Conservation (phyloP, 495 filamentous ascomycete genomes). For the Lasiosphaeris hirsuta region DNA sequence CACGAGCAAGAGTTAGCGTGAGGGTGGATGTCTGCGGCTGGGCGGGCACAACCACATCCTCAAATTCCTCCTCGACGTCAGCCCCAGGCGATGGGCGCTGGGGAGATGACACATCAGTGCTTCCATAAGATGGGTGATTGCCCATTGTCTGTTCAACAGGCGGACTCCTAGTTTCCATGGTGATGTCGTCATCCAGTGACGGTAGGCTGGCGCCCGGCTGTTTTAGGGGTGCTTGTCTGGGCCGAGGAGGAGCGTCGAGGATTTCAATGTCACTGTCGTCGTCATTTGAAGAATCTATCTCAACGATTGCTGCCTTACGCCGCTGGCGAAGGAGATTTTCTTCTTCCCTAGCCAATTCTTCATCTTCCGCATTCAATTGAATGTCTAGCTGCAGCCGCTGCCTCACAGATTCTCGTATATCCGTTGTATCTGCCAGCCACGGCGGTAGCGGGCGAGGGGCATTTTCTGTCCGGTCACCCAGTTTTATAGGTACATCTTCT, state of each 20-base stretch:
- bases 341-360: slow-evolving; percentile 50
- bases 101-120: not conserved
- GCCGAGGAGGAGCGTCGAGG: slow-evolving; percentile 39
- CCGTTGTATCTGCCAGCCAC: slow-evolving; percentile 66
- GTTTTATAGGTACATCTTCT: slow-evolving; percentile 21
- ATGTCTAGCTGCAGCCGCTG: slow-evolving; percentile 41
- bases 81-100: slow-evolving; percentile 18
- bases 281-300: slow-evolving; percentile 45
- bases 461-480: slow-evolving; percentile 44
- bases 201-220: slow-evolving; percentile 18
- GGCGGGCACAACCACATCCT: slow-evolving; percentile 33
- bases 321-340: slow-evolving; percentile 29
- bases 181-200: slow-evolving; percentile 11
- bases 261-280: slow-evolving; percentile 56
- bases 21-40: not conserved
- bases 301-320: slow-evolving; percentile 34
- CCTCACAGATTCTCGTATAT: slow-evolving; percentile 52
- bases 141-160: not conserved
- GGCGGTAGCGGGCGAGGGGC: slow-evolving; percentile 68
- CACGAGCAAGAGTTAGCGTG: slow-evolving; percentile 1
- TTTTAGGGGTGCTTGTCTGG: slow-evolving; percentile 5
- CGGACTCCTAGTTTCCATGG: not conserved
- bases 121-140: not conserved
- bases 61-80: slow-evolving; percentile 35
- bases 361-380: slow-evolving; percentile 49